Percentiles rank a stretch among this genome's conserved stretches.
These are phyloP conservation scores for Teunomyces pallodes DNA, from an alignment of 805 yeast genomes.

Conservation along the genomic window DNA sequence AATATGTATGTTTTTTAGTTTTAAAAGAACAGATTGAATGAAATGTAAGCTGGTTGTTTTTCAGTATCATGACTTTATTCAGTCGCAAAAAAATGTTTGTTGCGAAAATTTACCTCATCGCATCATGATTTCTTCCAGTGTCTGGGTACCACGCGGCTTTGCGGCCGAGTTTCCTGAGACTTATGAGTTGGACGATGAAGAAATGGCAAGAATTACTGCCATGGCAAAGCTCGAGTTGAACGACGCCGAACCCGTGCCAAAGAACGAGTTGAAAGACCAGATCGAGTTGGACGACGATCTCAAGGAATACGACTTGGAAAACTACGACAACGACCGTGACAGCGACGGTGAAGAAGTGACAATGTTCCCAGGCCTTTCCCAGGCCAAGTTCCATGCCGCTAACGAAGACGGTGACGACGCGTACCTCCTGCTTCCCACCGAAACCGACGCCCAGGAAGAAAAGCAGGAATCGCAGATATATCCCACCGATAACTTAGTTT, in stretches of 20 bases:
- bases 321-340: constrained; percentile 71
- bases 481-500: constrained; percentile 84
- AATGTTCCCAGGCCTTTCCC: constrained; percentile 71
- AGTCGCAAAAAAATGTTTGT: not conserved
- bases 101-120: not conserved
- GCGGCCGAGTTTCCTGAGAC: constrained; percentile 91
- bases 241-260: constrained; percentile 51
- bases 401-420: constrained; percentile 53
- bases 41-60: no score
- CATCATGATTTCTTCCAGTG: constrained; percentile 81
- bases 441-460: constrained; percentile 68
- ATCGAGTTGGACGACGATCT: constrained; percentile 76
- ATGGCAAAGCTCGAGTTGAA: constrained; percentile 80
- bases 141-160: constrained; percentile 96
- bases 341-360: constrained; percentile 57
- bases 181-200: constrained; percentile 86
- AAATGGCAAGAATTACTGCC: constrained; percentile 83
- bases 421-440: constrained; percentile 61
- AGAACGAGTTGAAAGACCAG: constrained; percentile 45
- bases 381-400: constrained; percentile 51
- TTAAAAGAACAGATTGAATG: no score
- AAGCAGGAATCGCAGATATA: constrained; percentile 80
- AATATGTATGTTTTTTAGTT: no score
- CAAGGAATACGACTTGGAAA: constrained; percentile 82
- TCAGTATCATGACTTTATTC: no score